phyloP scores from a whole-genome alignment of 495 filamentous ascomycete species.

The Cercophora sp. region DNA sequence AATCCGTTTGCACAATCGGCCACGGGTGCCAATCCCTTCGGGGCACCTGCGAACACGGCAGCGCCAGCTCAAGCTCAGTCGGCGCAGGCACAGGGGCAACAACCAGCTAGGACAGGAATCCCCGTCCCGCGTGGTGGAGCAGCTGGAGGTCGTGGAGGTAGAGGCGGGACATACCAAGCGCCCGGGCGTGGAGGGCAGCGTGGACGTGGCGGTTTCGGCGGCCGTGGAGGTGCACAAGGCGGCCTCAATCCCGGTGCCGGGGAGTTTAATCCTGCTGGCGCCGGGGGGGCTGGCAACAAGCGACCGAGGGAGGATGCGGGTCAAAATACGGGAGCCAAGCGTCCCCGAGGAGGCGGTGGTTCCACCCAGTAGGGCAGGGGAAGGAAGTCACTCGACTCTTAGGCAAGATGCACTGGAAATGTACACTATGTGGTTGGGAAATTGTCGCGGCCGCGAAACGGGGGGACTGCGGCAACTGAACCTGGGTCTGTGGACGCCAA shows the following conservation, averaged over 20 bases:
- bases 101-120: conserved; percentile 2
- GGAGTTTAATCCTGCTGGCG: conserved; percentile 23
- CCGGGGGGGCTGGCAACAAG: conserved; percentile 27
- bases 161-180: conserved; percentile 11
- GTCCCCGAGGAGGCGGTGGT: conserved; percentile 18
- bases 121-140: conserved; percentile 17
- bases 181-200: conserved; percentile 24
- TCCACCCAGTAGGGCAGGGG: too few species aligned
- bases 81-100: conserved; percentile 11
- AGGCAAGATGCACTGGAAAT: too few species aligned
- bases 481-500: too few species aligned
- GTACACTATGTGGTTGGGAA: too few species aligned
- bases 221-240: conserved; percentile 13
- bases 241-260: conserved; percentile 27
- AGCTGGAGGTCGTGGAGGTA: conserved; percentile 3
- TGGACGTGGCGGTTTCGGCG: conserved; percentile 26
- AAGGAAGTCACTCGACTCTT: too few species aligned
- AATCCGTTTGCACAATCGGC: conserved; percentile 15
- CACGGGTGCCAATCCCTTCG: conserved; percentile 23
- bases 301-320: conserved; percentile 19
- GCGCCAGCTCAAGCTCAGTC: conserved; percentile 8
- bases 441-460: too few species aligned
- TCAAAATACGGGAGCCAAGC: conserved; percentile 3
- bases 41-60: conserved; percentile 13
- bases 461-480: too few species aligned